Base-by-base conservation (phyloP, 2,329 filamentous ascomycete species). In the Meredithiella fracta region DNA sequence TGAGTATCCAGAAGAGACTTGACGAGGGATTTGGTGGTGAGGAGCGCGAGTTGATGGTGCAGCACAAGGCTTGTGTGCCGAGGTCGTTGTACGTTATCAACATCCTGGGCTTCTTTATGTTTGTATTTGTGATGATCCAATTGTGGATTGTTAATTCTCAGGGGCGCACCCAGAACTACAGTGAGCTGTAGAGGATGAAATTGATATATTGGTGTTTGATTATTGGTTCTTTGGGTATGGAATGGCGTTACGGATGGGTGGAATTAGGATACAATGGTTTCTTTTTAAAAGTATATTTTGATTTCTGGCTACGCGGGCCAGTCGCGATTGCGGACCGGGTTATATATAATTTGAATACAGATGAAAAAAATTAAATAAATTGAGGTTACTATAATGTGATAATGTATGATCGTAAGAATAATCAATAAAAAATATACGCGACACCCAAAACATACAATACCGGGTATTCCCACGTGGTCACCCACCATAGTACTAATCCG, bases 371-470 rank as follows among this genome's bases (percentile, higher is more conserved):
- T 34, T 34, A 34, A 5, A 34, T 34, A 5, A 34, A 34, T 34
- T 34, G 11, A 34, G 5, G 11, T 34, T 34, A 34, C 5, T 34
- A 11, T 34, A 34, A 34, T 34, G 29, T 34, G 5, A 34, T 25
- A 15, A 23, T 3, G 17, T 5, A 47, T 47, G 44, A 47, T 11
- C n/a, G 29, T 34, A 34, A 34, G n/a, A 5, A 47, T 23, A 47
- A 3, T 9, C 2, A n/a, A 25, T 23, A 47, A 23, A 34, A 54
- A 47, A 42, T 15, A n/a, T n/a, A n/a, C n/a, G n/a, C n/a, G n/a
- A n/a, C n/a, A n/a, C n/a, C n/a, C n/a, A n/a, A n/a, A 29, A 53
- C 42, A 54, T 54, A 54, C 52, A 54, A 54, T 37, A 54, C 52
- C 38, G 38, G 26, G 52, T 38, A 54, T 54, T 54, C 52, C 17